These are phyloP conservation scores for Petunia secreta DNA, from an alignment of 257 asterid species.

Conservation along the genomic window DNA sequence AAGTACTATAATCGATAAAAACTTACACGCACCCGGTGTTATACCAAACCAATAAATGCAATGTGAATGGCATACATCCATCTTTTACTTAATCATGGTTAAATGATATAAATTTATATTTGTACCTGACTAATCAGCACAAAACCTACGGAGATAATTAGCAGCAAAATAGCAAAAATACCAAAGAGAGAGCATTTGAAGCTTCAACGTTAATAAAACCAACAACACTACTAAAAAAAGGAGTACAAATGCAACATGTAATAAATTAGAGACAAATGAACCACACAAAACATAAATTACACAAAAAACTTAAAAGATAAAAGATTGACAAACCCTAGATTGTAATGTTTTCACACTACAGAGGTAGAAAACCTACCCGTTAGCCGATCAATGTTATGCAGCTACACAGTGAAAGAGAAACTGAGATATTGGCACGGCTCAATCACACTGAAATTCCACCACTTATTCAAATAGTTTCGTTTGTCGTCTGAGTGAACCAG, in stretches of 20 bases:
- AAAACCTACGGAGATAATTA: no score
- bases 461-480: slow-evolving; percentile 14
- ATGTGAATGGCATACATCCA: no score
- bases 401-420: slow-evolving; percentile 21
- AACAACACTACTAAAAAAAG: no score
- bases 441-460: slow-evolving; percentile 37
- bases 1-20: no score
- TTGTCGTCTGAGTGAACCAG: slow-evolving; percentile 53
- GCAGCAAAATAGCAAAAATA: no score
- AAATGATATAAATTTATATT: no score
- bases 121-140: no score
- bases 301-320: background rate
- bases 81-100: no score
- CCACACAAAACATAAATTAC: background rate
- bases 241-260: no score
- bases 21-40: no score
- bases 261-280: background rate
- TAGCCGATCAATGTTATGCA: background rate
- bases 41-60: no score
- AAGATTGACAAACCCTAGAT: background rate
- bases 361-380: background rate
- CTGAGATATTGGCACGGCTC: slow-evolving; percentile 65
- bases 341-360: background rate
- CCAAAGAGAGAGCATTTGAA: background rate
- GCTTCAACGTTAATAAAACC: background rate